Conservation (phyloP, 306 rosid species). For the Rubus idaeus region DNA sequence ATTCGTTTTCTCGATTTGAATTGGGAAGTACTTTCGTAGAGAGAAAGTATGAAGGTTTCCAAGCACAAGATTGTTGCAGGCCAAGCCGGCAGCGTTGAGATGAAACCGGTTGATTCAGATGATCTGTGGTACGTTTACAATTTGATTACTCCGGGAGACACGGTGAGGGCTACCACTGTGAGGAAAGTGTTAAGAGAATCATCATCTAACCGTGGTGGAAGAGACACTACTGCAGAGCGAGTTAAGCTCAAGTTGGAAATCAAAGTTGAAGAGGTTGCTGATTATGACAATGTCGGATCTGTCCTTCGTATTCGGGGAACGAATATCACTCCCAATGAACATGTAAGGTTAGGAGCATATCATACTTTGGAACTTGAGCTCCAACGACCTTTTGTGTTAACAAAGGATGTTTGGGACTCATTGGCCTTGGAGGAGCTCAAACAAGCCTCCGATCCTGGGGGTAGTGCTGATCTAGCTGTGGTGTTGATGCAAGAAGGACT, state of each 20-base stretch:
- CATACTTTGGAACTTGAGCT: slow-evolving; percentile 91
- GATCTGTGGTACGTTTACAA: slow-evolving; percentile 85
- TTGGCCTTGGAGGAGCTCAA: slow-evolving; percentile 73
- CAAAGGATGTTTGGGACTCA: slow-evolving; percentile 94
- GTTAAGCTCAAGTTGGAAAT: slow-evolving; percentile 78
- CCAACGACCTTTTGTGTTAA: slow-evolving; percentile 90
- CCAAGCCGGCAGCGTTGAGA: slow-evolving; percentile 95
- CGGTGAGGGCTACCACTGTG: slow-evolving; percentile 76
- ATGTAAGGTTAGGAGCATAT: slow-evolving; percentile 91
- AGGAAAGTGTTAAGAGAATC: slow-evolving; percentile 84
- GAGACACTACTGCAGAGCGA: slow-evolving; percentile 67
- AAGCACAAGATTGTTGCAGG: slow-evolving; percentile 25
- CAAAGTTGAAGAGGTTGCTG: slow-evolving; percentile 79
- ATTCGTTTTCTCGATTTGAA: neutral
- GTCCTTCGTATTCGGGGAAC: slow-evolving; percentile 81
- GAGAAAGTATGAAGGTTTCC: neutral
- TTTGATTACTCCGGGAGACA: slow-evolving; percentile 84
- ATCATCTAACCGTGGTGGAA: slow-evolving; percentile 46
- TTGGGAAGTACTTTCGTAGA: neutral
- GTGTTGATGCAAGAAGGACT: slow-evolving; percentile 98
- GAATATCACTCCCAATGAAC: slow-evolving; percentile 69
- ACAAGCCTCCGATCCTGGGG: slow-evolving; percentile 89
- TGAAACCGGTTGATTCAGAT: slow-evolving; percentile 84
- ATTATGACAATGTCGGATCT: slow-evolving; percentile 77
- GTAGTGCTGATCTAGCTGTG: slow-evolving; percentile 96